Base-by-base conservation (phyloP, 371 early-diverging fungal genomes). In the Mortierella sp. region DNA sequence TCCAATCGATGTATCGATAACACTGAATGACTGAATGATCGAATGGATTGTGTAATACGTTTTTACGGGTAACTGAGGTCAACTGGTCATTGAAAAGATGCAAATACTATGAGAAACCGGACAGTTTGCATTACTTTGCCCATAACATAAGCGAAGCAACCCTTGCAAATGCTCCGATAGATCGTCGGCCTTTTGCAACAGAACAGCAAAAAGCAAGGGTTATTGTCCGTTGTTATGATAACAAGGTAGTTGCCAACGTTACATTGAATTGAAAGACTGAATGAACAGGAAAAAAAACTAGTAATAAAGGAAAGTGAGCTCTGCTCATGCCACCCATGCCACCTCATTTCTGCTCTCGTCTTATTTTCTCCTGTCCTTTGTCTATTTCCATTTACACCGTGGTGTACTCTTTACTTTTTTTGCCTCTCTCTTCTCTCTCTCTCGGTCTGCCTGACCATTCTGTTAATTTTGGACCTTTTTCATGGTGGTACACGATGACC, bases 401-500 rank as follows among this genome's bases (percentile, higher is more conserved):
- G n/a, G n/a, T 68, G 38, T 38, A 38, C 8, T 63, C 34, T 60
- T n/a, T 58, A 9, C 9, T 14, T 16, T 31, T 63, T 63, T 38
- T 65, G 34, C 34, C 63, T 21, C 21, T 34, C 50, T 50, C 0
- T 50, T 16, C 16, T 9, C 50, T 50, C 50, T 50, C 50, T 50
- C 0, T 50, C 50, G 11, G 31, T 16, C 19, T 34, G 34, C 16
- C 60, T 60, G 60, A 57, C 58, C 58, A 60, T 31, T 38, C 44
- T 68, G 4, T 68, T 68, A 38, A 68, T 68, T 68, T 68, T 68
- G 38, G 68, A 21, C 21, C 24, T 1, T 63, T 50, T 50, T 50
- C 21, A 52, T 72, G 54, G 73, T 72, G 26, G 73, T 72, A 72
- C 73, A 72, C 21, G 73, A 72, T 72, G 73, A 72, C 73, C 73